Percentiles rank a stretch among this genome's conserved stretches.
These are phyloP conservation scores for Lumnitzera racemosa DNA, from an alignment of 345 rosid genomes.

Conservation along the genomic window DNA sequence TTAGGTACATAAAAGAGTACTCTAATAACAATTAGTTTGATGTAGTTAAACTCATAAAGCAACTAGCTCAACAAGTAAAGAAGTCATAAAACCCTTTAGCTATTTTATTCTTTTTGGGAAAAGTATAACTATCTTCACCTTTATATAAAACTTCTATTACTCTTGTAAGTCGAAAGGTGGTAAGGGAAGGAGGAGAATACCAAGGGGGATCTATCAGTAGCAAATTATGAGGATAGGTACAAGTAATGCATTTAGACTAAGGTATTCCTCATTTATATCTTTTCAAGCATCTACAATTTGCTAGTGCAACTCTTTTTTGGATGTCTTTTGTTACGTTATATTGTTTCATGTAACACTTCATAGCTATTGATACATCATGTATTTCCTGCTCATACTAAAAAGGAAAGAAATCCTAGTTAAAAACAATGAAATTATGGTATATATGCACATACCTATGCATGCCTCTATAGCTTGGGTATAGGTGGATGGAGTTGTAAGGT, in stretches of 20 bases:
- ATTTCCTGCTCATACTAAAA: slow-evolving; percentile 8
- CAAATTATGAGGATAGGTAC: background rate
- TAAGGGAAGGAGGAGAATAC: too few species aligned
- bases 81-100: slow-evolving; percentile 8
- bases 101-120: background rate
- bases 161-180: too few species aligned
- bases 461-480: too few species aligned
- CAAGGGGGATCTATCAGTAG: too few species aligned
- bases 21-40: too few species aligned
- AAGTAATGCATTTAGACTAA: slow-evolving; percentile 1
- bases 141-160: slow-evolving; percentile 14
- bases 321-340: slow-evolving; percentile 6
- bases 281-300: slow-evolving; percentile 14
- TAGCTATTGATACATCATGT: background rate
- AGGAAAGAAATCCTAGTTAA: too few species aligned
- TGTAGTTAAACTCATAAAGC: background rate
- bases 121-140: slow-evolving; percentile 15
- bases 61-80: slow-evolving; percentile 12
- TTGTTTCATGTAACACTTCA: slow-evolving; percentile 12
- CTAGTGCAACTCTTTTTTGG: slow-evolving; percentile 3
- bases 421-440: too few species aligned
- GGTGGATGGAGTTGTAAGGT: too few species aligned
- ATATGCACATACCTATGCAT: too few species aligned
- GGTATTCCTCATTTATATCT: slow-evolving; percentile 15
- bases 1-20: too few species aligned